Base-by-base conservation (phyloP, 345 rosid genomes). In the Boechera stricta region DNA sequence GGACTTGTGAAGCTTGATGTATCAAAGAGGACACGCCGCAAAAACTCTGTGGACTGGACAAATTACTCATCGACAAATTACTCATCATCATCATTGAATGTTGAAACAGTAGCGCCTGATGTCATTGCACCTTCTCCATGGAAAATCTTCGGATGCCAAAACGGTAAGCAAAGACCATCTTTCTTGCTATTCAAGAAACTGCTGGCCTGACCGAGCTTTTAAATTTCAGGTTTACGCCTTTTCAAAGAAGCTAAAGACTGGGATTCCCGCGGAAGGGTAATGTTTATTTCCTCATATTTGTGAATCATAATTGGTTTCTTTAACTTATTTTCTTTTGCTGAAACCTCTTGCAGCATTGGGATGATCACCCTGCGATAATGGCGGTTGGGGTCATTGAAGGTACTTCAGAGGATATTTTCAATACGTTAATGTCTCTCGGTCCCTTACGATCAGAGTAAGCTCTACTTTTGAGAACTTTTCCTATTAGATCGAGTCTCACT, bases 91-190 rank as follows among this genome's bases (percentile, higher is more conserved):
- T 70, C 65, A 16, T 57, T 85, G 71, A 85, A 76, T 38, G 70
- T 82, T 3, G 96, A 92, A 47, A 84, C 84, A 28, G 74, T 77
- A 79, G 84, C 88, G 41, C 78, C 92, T 71, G 98, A 95, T 84
- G 97, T 92, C 41, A 79, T 91, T 65, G 94, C 91, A 44, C 96
- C 99, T 54, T 95, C 98, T 32, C 89, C 91, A 10, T 95, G 97
- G 99, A 95, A 87, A 82, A 91, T 95, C 24, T 92, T 95, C 64
- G 99, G 99, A 59, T 92, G 98, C 82, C 93, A 86, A 77, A 95
- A 92, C 82, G 98, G 98, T 87, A 85, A 73, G 72, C 28, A 7
- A 12, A 61, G 0, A 41, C 11, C 10, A 0, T 0, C 2, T 52
- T 54, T 54, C 31, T 59, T 44, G 39, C 5, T 35, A 24, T 3